phyloP scores from a whole-genome alignment of 768 basidiomycete species.

The Leucosporidium creatinivorum region DNA sequence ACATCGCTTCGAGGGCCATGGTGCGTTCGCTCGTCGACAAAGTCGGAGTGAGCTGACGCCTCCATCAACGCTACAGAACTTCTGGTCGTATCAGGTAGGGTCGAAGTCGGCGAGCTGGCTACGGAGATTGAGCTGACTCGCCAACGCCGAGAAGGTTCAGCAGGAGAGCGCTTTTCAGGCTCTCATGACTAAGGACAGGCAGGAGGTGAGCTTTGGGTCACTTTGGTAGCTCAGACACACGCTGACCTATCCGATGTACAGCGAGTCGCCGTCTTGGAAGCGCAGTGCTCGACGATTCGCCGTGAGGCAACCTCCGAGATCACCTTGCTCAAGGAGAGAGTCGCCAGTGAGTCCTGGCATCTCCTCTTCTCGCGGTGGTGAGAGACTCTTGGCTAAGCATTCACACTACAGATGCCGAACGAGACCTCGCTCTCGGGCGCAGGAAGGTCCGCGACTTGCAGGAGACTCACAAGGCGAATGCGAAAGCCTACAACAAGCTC shows the following conservation, averaged over 20 bases:
- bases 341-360: constrained; percentile 1
- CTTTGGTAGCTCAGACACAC: too few species aligned
- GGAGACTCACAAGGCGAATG: constrained; percentile 34
- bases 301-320: constrained; percentile 27
- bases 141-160: constrained; percentile 7
- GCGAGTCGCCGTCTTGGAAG: constrained; percentile 27
- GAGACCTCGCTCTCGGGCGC: constrained; percentile 32
- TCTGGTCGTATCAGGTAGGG: constrained; percentile 17
- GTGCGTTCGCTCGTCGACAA: background rate
- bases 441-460: constrained; percentile 33
- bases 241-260: background rate
- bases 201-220: constrained; percentile 7
- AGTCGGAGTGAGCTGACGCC: background rate
- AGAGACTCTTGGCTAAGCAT: background rate
- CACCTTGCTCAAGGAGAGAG: background rate
- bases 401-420: constrained; percentile 4
- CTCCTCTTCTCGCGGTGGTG: too few species aligned
- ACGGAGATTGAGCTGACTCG: background rate
- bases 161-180: constrained; percentile 30
- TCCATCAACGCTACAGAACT: background rate
- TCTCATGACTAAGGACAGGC: constrained; percentile 26
- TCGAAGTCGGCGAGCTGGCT: background rate
- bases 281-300: constrained; percentile 17
- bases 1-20: constrained; percentile 33
- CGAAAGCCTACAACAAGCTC: constrained; percentile 38